Evolutionary conservation across 2,329 filamentous ascomycete genomes (phyloP), one percentile per base, ranked within the genome.

Genomic region (Colletotrichum brevisporum): DNA sequence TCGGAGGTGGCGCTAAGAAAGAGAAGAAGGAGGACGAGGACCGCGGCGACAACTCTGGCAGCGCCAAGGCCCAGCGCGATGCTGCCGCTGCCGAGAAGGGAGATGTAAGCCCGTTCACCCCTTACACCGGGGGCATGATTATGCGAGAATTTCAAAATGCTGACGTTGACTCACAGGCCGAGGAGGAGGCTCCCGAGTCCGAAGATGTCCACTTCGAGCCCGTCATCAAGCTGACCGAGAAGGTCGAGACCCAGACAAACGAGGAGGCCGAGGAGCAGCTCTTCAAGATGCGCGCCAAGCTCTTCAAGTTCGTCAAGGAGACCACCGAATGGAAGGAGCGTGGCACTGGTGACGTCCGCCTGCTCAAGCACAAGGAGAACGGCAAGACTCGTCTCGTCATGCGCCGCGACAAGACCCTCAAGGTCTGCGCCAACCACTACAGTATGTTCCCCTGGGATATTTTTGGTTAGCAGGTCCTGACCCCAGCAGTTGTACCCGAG

Each of bases 341-440:
- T 80, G 96, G 96, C 74, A 98, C 96, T 73, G 96, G 96, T 77
- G 95, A 98, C 78, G 95, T 98, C 73, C 91, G 95, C 79, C 89
- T 99, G 83, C 88, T 99, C 80, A 98, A 98, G 91, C 96, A 99
- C 89, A 96, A 94, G 89, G 95, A 98, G 87, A 98, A 97, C 82
- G 91, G 92, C 84, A 98, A 98, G 92, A 97, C 95, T 69, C 91
- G 96, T 76, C 87, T 99, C 77, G 96, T 99, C 76, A 99, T 99
- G 96, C 93, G 96, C 82, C 90, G 96, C 81, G 96, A 99, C 88
- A 98, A 98, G 94, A 99, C 96, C 71, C 91, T 98, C 86, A 99
- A 99, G 90, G 96, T 99, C 84, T 99, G 96, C 91, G 96, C 96
- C 80, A 99, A 99, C 88, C 96, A 99, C 89, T 99, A 99, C 85